These are phyloP conservation scores for Fusarium gaditjirri DNA, from an alignment of 2,329 filamentous ascomycete species.

Conservation along the genomic window DNA sequence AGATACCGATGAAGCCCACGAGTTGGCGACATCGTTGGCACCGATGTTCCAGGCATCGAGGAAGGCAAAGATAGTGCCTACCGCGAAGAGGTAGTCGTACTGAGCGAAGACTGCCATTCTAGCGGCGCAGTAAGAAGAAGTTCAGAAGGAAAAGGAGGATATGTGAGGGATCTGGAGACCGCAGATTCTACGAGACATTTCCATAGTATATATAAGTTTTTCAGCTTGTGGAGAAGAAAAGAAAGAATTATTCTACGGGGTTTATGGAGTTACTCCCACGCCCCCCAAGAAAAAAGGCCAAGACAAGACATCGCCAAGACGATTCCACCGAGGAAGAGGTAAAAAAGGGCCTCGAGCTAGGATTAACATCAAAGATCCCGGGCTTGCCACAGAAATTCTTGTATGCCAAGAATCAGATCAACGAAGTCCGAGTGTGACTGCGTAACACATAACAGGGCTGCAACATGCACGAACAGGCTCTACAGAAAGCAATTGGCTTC, in stretches of 20 bases:
- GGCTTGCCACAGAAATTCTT: constrained; percentile 22
- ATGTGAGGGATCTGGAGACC: constrained; percentile 14
- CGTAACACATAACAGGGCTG: background rate
- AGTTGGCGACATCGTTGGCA: constrained; percentile 77
- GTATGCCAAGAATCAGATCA: constrained; percentile 37
- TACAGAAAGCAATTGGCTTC: background rate
- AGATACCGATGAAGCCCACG: constrained; percentile 79
- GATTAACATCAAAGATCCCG: background rate
- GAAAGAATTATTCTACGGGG: constrained; percentile 1
- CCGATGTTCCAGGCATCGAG: constrained; percentile 75
- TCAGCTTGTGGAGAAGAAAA: constrained; percentile 1
- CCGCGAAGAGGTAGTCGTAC: constrained; percentile 71
- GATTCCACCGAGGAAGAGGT: background rate
- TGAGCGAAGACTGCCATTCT: constrained; percentile 53
- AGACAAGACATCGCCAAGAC: constrained; percentile 29
- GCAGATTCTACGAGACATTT: constrained; percentile 1
- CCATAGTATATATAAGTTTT: constrained; percentile 21
- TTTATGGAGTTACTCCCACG: constrained; percentile 7
- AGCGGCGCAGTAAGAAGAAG: constrained; percentile 1
- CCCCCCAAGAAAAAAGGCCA: constrained; percentile 1
- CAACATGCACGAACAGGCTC: background rate
- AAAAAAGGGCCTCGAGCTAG: background rate
- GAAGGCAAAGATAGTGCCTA: constrained; percentile 72
- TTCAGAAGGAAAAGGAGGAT: background rate
- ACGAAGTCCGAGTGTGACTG: constrained; percentile 1